Evolutionary conservation across 768 basidiomycete species (phyloP), one percentile per base, ranked within the genome.

Genomic region (Lactarius deliciosus): DNA sequence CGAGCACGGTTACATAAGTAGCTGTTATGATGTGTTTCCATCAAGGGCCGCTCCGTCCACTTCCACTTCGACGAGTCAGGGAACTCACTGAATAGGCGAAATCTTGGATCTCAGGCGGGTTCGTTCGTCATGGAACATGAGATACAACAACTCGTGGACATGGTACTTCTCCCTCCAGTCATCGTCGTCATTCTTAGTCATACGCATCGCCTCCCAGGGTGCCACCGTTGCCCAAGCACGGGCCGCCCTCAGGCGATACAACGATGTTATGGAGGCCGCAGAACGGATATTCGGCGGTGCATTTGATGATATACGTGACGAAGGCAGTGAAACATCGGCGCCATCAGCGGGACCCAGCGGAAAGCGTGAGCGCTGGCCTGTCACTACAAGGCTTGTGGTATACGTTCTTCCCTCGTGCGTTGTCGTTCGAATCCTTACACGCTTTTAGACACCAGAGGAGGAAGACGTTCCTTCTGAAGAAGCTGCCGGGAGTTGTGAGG

Each of bases 181-280:
- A 25, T 34, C 50, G 41, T 57, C 18, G 41, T 13, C 41, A 10
- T 20, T 7, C 59, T 54, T n/a, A 50, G 50, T 28, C 59, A 25
- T 28, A 58, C 22, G 47, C 55, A n/a, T 25, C 11, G 50, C n/a
- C 30, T 64, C 63, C 45, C 65, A 96, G 95, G 95, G 95, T 71
- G 93, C 93, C 36, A 91, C 90, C 0, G 75, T 78, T 13, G 85
- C 86, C 15, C 91, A 95, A 78, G 95, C 96, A 47, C 85, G 85
- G 71, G 91, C 90, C 36, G 95, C 95, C 20, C 77, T 97, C 73
- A 84, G 81, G 68, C 86, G 87, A 72, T 84, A 90, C 74, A 91
- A 86, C 68, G 94, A 98, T 81, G 93, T 95, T 41, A 92, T 93
- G 91, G 83, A 91, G 73, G 95, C 95, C 16, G 94, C 94, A 2